Evolutionary conservation across 2,329 filamentous ascomycete genomes (phyloP).

Genomic region (Nigrograna mackinnonii): DNA sequence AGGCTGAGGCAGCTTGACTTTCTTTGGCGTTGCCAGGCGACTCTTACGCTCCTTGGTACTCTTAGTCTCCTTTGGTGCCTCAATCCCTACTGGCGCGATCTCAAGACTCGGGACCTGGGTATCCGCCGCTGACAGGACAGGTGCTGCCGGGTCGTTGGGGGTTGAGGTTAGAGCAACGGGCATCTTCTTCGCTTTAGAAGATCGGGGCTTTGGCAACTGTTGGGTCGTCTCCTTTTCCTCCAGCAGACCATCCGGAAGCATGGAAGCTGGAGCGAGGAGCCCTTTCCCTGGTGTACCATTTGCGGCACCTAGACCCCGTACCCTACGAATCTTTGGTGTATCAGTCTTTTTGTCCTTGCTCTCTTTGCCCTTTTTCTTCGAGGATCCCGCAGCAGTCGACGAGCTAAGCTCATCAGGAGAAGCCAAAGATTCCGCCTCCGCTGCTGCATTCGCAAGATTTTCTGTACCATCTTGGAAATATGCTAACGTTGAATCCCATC

Average conservation of each 20-base stretch:
- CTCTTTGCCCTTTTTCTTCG: slow-evolving; percentile 27
- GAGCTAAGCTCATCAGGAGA: slow-evolving; percentile 37
- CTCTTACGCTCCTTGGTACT: slow-evolving; percentile 29
- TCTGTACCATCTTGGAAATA: slow-evolving; percentile 48
- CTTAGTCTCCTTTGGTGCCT: slow-evolving; percentile 7
- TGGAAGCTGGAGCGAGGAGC: slow-evolving; percentile 27
- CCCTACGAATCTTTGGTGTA: slow-evolving; percentile 37
- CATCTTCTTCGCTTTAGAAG: slow-evolving; percentile 25
- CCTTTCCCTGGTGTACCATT: slow-evolving; percentile 45
- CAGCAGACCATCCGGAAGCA: slow-evolving; percentile 30
- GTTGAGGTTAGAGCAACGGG: slow-evolving; percentile 14
- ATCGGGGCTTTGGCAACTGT: slow-evolving; percentile 16
- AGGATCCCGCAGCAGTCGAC: slow-evolving; percentile 14
- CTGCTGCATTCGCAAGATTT: slow-evolving; percentile 24
- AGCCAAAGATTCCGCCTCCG: slow-evolving; percentile 32
- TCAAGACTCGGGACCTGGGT: slow-evolving; percentile 24
- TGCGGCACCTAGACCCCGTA: slow-evolving; percentile 33
- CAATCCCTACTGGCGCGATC: slow-evolving; percentile 23
- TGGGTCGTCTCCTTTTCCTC: slow-evolving; percentile 23
- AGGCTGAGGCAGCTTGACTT: slow-evolving; percentile 33
- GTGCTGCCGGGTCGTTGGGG: slow-evolving; percentile 7
- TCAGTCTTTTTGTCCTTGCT: slow-evolving; percentile 21
- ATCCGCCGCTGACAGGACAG: too few species aligned
- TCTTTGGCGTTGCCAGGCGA: slow-evolving; percentile 37
- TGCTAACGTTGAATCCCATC: slow-evolving; percentile 51